Evolutionary conservation across 352 stramenopile species (phyloP).

Genomic region (Phytophthora sansomeana): DNA sequence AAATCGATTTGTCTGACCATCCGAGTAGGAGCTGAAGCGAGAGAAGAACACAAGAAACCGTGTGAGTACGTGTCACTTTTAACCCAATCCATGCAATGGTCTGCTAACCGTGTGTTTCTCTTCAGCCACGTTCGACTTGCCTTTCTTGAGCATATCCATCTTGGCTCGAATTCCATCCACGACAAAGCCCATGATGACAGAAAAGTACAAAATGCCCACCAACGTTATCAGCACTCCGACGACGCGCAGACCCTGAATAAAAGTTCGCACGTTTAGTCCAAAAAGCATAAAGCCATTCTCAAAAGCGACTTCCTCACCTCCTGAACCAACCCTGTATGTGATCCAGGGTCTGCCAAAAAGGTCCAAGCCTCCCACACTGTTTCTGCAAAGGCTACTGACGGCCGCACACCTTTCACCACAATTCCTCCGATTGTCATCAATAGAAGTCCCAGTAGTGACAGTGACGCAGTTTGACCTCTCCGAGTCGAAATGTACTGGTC

Average conservation of each 20-base stretch:
- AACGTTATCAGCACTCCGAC: conserved; percentile 71
- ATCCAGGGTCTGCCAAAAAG: conserved; percentile 59
- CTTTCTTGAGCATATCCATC: conserved; percentile 91
- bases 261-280: no score
- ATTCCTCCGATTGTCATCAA: conserved; percentile 54
- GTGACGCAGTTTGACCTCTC: conserved; percentile 55
- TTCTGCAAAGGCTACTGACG: conserved; percentile 41
- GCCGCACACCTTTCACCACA: conserved; percentile 50
- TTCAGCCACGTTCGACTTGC: conserved; percentile 85
- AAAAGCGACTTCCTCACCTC: conserved; percentile 25
- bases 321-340: conserved; percentile 50
- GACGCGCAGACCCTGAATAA: conserved; percentile 52
- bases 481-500: conserved; percentile 76
- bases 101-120: conserved; percentile 73
- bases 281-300: no score
- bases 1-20: conserved; percentile 90
- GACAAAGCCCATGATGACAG: conserved; percentile 91
- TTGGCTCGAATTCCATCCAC: conserved; percentile 88
- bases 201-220: conserved; percentile 86
- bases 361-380: conserved; percentile 75
- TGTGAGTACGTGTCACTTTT: not conserved
- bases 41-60: not conserved
- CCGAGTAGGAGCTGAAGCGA: conserved; percentile 74
- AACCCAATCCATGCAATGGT: not conserved
- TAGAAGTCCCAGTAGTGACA: conserved; percentile 52